phyloP scores from a whole-genome alignment of 768 basidiomycete genomes.

The Macrocybe gigantea region DNA sequence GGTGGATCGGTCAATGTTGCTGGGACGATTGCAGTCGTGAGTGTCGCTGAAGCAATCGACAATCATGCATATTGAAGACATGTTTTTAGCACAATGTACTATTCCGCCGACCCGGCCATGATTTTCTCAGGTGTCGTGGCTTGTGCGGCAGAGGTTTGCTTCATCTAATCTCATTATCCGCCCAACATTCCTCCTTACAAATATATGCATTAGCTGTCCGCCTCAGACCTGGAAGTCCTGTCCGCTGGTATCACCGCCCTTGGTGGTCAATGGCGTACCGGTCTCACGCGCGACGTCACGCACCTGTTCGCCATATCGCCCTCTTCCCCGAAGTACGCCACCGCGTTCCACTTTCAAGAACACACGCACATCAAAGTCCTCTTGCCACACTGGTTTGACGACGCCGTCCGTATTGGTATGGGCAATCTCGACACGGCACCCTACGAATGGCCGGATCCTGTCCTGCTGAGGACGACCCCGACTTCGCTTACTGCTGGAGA shows the following conservation, averaged over 20 bases:
- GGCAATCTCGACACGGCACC: conserved; percentile 42
- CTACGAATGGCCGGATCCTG: conserved; percentile 75
- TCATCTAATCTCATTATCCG: neutral
- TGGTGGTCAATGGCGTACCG: conserved; percentile 77
- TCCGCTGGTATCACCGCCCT: conserved; percentile 65
- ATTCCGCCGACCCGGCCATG: conserved; percentile 71
- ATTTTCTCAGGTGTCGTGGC: conserved; percentile 83
- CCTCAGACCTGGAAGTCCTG: conserved; percentile 66
- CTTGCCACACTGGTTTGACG: conserved; percentile 94
- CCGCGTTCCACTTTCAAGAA: conserved; percentile 52
- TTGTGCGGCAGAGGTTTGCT: conserved; percentile 58
- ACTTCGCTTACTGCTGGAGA: conserved; percentile 13
- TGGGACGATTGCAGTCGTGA: conserved; percentile 53
- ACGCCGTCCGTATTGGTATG: conserved; percentile 54
- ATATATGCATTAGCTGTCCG: conserved; percentile 38
- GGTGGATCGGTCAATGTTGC: conserved; percentile 61
- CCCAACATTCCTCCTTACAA: neutral
- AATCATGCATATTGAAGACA: neutral
- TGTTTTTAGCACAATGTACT: conserved; percentile 43
- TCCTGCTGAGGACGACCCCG: conserved; percentile 28
- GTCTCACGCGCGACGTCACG: conserved; percentile 80
- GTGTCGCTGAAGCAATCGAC: conserved; percentile 15
- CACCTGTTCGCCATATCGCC: conserved; percentile 68
- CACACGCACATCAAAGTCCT: conserved; percentile 59
- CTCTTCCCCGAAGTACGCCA: conserved; percentile 46